A percentile compares a stretch with the other conserved stretches of the same genome.
phyloP scores from a whole-genome alignment of 202 grass and related monocot genomes.

The Saccharum hybrid region DNA sequence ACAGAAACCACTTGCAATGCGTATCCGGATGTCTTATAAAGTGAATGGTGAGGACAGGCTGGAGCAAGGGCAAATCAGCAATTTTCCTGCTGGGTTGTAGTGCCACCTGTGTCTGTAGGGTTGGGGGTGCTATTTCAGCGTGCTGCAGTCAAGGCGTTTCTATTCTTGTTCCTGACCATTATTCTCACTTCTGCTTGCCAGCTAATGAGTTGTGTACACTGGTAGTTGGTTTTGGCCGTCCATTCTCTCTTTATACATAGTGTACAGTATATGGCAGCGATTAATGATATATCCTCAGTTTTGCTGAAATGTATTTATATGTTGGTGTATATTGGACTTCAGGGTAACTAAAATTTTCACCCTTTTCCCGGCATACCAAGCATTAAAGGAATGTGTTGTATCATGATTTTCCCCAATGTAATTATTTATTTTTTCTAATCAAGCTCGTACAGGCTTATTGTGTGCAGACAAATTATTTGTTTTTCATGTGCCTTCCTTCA shows the following conservation, averaged over 20 bases:
- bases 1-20: slow-evolving; percentile 91
- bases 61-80: slow-evolving; percentile 95
- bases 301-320: slow-evolving; percentile 70
- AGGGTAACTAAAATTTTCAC: slow-evolving; percentile 54
- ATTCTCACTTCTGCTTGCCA: slow-evolving; percentile 40
- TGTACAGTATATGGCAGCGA: slow-evolving; percentile 72
- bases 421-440: slow-evolving; percentile 37
- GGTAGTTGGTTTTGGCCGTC: slow-evolving; percentile 61
- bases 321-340: slow-evolving; percentile 51
- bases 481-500: background rate
- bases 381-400: slow-evolving; percentile 45
- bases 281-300: slow-evolving; percentile 59
- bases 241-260: slow-evolving; percentile 72
- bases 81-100: slow-evolving; percentile 89
- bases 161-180: slow-evolving; percentile 44
- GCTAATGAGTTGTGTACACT: slow-evolving; percentile 55
- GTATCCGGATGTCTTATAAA: slow-evolving; percentile 89
- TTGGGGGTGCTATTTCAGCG: slow-evolving; percentile 44
- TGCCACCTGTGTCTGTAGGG: slow-evolving; percentile 36
- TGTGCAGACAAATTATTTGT: background rate
- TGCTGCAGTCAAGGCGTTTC: slow-evolving; percentile 37
- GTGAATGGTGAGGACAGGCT: slow-evolving; percentile 80
- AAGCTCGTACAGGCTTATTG: background rate
- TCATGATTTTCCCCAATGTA: slow-evolving; percentile 40
- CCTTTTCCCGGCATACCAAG: slow-evolving; percentile 11